These are phyloP conservation scores for Crithidia sp. DNA, from an alignment of 208 protist genomes.

Conservation along the genomic window DNA sequence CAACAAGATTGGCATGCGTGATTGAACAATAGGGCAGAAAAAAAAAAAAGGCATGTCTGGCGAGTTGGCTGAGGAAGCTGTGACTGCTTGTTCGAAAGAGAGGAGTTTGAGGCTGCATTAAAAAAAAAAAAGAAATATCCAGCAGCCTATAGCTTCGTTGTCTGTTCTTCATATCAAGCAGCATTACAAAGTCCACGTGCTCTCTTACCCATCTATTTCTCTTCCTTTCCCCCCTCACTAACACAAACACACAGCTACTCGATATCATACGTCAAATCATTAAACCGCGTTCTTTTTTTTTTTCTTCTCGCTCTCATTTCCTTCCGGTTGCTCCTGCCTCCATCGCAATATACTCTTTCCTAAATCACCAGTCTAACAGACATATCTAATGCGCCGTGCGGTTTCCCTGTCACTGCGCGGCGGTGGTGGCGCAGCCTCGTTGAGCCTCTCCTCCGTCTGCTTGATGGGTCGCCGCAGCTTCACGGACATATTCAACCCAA, in stretches of 20 bases:
- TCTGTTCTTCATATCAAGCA: too few relatives aligned
- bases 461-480: conserved; percentile 17
- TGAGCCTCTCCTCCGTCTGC: background rate
- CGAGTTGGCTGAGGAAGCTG: too few relatives aligned
- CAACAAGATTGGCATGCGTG: too few relatives aligned
- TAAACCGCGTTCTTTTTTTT: conserved; percentile 1
- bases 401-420: conserved; percentile 6
- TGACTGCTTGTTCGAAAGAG: too few relatives aligned
- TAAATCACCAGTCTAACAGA: background rate
- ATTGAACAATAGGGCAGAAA: too few relatives aligned
- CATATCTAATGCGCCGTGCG: conserved; percentile 16
- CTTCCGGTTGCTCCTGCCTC: background rate
- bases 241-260: too few relatives aligned
- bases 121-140: background rate
- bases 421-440: background rate
- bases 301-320: background rate
- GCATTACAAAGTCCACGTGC: too few relatives aligned
- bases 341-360: background rate
- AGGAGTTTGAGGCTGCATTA: too few relatives aligned
- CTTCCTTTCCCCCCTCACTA: too few relatives aligned
- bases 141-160: background rate
- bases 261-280: conserved; percentile 9
- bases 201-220: too few relatives aligned
- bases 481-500: conserved; percentile 66
- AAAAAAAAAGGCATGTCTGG: too few relatives aligned